Evolutionary conservation across 495 filamentous ascomycete species (phyloP), one percentile per base, ranked within the genome.

Genomic region (Penicillium steckii): DNA sequence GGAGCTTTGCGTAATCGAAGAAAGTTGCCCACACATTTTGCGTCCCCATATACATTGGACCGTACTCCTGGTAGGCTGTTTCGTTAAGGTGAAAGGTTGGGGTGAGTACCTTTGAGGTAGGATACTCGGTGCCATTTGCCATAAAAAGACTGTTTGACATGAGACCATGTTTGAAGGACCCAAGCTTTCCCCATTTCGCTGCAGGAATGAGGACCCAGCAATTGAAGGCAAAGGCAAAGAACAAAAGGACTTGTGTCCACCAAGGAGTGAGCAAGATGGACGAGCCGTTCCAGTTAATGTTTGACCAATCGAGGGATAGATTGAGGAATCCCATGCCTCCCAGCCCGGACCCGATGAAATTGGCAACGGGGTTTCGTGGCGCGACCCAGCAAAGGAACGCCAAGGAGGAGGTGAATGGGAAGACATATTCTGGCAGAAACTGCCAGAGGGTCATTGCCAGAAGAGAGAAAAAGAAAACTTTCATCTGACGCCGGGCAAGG

Each of bases 371-470:
- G 53, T 80, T 82, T 15, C 70, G 69, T 7, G 80, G 80, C 6
- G 80, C 80, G 12, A 84, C 78, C 80, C 80, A 82, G 66, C 80
- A 84, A n/a, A 84, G 69, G 44, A 82, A 82, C 2, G 80, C 78
- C 9, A 84, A 66, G 0, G 80, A 84, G n/a, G 72, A 76, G 10
- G 78, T 60, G 50, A 82, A 76, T 0, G 79, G 80, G 52, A 84
- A 84, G 12, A 76, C 71, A 40, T 76, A 82, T 52, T 84, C 80
- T 3, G 80, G 80, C 2, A 84, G 64, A 50, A 84, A 84, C 46
- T 84, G 79, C 80, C 80, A 84, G 1, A 81, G 50, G 1, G 74
- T 78, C 59, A 80, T 70, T 8, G 71, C 80, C 1, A 75, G 40
- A 9, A 84, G 64, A 2, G 72, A 67, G 23, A 72, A 62, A 59